Percentiles rank a stretch among this genome's conserved stretches.
These are phyloP conservation scores for Rosellinia necatrix DNA, from an alignment of 2,329 filamentous ascomycete species.

Conservation along the genomic window DNA sequence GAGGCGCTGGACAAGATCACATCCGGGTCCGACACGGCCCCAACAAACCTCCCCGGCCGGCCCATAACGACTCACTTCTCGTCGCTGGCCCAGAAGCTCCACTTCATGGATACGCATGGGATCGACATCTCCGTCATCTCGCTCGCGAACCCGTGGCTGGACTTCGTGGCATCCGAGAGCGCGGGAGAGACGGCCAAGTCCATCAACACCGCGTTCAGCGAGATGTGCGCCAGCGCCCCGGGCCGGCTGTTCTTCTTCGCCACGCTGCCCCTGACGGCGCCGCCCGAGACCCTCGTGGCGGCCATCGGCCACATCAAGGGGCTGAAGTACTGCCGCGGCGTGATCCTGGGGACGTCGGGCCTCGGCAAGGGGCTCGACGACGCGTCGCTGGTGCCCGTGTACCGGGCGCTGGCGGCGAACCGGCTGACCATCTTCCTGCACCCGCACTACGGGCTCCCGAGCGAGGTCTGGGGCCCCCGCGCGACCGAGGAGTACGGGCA, in stretches of 20 bases:
- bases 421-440: constrained; percentile 79
- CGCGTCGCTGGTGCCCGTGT: constrained; percentile 70
- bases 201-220: constrained; percentile 79
- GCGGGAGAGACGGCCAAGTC: constrained; percentile 66
- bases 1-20: constrained; percentile 54
- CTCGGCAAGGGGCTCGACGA: constrained; percentile 83
- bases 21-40: constrained; percentile 40
- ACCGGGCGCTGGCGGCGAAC: constrained; percentile 68
- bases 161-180: constrained; percentile 70
- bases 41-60: constrained; percentile 69
- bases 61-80: constrained; percentile 85
- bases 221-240: constrained; percentile 68
- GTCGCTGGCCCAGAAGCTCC: constrained; percentile 76
- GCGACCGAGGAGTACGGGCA: constrained; percentile 76
- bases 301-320: constrained; percentile 67
- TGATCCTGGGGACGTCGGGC: constrained; percentile 86
- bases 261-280: constrained; percentile 75
- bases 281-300: constrained; percentile 62
- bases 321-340: constrained; percentile 75
- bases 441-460: constrained; percentile 87
- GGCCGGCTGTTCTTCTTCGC: constrained; percentile 82
- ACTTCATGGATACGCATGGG: constrained; percentile 83
- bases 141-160: constrained; percentile 91
- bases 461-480: constrained; percentile 76
- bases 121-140: constrained; percentile 87